Evolutionary conservation across 257 asterid species (phyloP).

Genomic region (Salvia rosmarinus): DNA sequence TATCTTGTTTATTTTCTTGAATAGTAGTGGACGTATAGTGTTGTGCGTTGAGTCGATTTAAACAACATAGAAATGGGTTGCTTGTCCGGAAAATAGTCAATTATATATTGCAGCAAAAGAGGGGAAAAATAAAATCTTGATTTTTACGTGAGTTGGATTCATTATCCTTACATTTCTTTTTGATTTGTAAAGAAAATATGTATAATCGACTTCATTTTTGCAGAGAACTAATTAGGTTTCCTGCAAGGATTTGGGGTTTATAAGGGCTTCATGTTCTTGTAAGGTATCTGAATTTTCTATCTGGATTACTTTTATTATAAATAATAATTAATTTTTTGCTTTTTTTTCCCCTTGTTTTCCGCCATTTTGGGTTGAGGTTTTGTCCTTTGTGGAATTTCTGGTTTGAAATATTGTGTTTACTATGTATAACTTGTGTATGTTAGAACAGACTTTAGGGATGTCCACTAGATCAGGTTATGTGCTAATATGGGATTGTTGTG

Average conservation of each 20-base stretch:
- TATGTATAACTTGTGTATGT: too few species aligned
- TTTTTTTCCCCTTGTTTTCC: slow-evolving; percentile 31
- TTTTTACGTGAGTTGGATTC: slow-evolving; percentile 25
- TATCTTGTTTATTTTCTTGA: slow-evolving; percentile 14
- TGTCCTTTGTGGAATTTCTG: slow-evolving; percentile 33
- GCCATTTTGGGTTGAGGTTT: slow-evolving; percentile 25
- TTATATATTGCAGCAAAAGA: slow-evolving; percentile 8
- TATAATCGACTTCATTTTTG: slow-evolving; percentile 11
- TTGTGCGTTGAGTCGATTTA: slow-evolving; percentile 3
- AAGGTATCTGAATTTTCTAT: slow-evolving; percentile 31
- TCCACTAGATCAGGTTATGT: too few species aligned
- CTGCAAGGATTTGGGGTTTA: slow-evolving; percentile 25
- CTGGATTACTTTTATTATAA: background rate
- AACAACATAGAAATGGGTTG: slow-evolving; percentile 13
- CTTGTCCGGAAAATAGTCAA: slow-evolving; percentile 17
- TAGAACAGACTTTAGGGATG: too few species aligned
- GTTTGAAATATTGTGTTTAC: too few species aligned
- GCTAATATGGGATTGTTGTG: too few species aligned
- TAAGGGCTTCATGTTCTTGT: slow-evolving; percentile 24
- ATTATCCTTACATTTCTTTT: slow-evolving; percentile 27
- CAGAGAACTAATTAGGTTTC: slow-evolving; percentile 25
- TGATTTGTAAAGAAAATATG: background rate
- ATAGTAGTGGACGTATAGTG: slow-evolving; percentile 18
- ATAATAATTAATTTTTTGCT: background rate
- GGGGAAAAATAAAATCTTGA: slow-evolving; percentile 16